A percentile compares a stretch with the other conserved stretches of the same genome.
Conservation (phyloP, 345 rosid genomes). For the Geranium rotundifolium region DNA sequence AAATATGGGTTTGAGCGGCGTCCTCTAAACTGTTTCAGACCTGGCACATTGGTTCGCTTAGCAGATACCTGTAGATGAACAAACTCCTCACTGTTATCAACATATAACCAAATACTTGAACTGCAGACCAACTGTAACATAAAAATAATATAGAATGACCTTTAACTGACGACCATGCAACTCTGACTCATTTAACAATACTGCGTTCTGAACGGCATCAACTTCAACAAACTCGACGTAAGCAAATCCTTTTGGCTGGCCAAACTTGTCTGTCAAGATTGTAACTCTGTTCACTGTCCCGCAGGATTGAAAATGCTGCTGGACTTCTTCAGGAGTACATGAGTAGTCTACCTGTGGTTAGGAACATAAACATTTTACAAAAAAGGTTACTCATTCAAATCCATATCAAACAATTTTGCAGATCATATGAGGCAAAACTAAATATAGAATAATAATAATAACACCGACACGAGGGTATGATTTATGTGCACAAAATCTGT, state of each 20-base stretch:
- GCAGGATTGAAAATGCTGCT: constrained; percentile 99
- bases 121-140: constrained; percentile 1
- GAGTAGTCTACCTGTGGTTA: constrained; percentile 80
- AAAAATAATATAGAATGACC: constrained; percentile 26
- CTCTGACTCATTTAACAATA: constrained; percentile 87
- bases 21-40: constrained; percentile 90
- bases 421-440: background rate
- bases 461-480: too few relatives aligned
- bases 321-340: constrained; percentile 99
- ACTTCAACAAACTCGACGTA: constrained; percentile 91
- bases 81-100: constrained; percentile 5
- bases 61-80: constrained; percentile 71
- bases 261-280: constrained; percentile 95
- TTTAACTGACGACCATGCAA: constrained; percentile 94
- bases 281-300: constrained; percentile 97
- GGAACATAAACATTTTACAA: background rate
- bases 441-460: too few relatives aligned
- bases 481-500: too few relatives aligned
- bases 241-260: constrained; percentile 98
- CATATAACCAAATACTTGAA: background rate
- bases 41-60: constrained; percentile 91
- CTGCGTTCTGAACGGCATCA: constrained; percentile 92
- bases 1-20: constrained; percentile 47
- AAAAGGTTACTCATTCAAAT: background rate
- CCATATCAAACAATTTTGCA: background rate